Conservation (phyloP, 1,139 yeast genomes). For the Candida freyschussii region DNA sequence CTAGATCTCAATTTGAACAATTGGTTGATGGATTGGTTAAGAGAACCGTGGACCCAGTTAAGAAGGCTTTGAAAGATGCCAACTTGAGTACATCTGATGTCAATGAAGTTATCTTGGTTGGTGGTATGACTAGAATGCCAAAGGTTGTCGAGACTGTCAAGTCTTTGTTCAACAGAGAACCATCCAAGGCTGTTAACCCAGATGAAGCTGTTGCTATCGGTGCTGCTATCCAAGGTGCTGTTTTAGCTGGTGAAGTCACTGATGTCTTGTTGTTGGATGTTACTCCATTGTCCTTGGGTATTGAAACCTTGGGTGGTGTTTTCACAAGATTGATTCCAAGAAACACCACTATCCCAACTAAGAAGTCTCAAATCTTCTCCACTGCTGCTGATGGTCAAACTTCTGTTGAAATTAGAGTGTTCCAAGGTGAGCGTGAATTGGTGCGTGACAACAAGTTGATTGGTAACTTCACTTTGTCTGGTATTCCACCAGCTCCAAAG, state of each 20-base stretch:
- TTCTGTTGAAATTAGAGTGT: slow-evolving; percentile 92
- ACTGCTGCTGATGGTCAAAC: slow-evolving; percentile 98
- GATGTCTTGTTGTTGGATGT: slow-evolving; percentile 75
- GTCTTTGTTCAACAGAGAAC: slow-evolving; percentile 50
- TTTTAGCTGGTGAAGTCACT: slow-evolving; percentile 33
- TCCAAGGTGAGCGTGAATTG: slow-evolving; percentile 95
- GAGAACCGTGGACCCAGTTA: slow-evolving; percentile 60
- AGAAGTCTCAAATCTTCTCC: slow-evolving; percentile 94
- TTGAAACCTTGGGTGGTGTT: slow-evolving; percentile 78
- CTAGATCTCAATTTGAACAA: slow-evolving; percentile 60
- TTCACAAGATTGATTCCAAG: slow-evolving; percentile 88
- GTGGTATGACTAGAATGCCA: slow-evolving; percentile 89
- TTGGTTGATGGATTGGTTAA: slow-evolving; percentile 57
- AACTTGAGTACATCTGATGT: slow-evolving; percentile 56
- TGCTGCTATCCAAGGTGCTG: slow-evolving; percentile 58
- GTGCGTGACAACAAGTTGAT: slow-evolving; percentile 92
- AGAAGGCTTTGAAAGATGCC: slow-evolving; percentile 66
- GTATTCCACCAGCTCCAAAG: slow-evolving; percentile 98
- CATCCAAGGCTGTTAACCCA: slow-evolving; percentile 67
- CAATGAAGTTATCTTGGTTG: slow-evolving; percentile 70
- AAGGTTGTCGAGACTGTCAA: slow-evolving; percentile 55
- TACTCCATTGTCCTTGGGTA: slow-evolving; percentile 73
- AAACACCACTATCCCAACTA: slow-evolving; percentile 95
- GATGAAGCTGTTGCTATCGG: slow-evolving; percentile 85
- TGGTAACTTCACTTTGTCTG: slow-evolving; percentile 93